Percentiles rank a stretch among this genome's conserved stretches.
Evolutionary conservation across 2,329 filamentous ascomycete genomes (phyloP).

Genomic region (Beauveria brongniartii): DNA sequence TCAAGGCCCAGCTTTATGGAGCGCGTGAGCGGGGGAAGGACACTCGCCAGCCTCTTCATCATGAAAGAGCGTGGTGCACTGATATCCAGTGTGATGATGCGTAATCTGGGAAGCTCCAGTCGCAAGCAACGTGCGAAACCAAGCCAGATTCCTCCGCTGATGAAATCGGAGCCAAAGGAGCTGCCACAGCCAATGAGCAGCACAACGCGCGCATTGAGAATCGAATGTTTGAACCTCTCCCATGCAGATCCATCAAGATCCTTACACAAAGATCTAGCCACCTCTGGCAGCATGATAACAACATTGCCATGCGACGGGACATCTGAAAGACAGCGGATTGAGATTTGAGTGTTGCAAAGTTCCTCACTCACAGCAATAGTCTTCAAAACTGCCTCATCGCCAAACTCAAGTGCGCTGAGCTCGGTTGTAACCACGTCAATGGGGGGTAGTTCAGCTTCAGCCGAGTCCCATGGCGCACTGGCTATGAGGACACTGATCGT

Average conservation of each 20-base stretch:
- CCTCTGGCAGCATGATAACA: background rate
- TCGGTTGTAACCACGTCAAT: background rate
- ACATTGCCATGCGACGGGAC: background rate
- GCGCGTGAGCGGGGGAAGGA: background rate
- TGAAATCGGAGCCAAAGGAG: background rate
- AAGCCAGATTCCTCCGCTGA: background rate
- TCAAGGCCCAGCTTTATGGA: constrained; percentile 9
- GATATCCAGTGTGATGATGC: background rate
- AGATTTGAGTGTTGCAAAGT: background rate
- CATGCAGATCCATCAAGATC: background rate
- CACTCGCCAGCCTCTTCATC: background rate
- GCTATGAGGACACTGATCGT: background rate
- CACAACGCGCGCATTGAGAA: background rate
- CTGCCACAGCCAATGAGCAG: background rate
- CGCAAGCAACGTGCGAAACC: background rate
- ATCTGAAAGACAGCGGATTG: background rate
- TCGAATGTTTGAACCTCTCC: background rate
- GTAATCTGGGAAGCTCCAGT: background rate
- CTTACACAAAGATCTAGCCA: background rate
- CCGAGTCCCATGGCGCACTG: background rate
- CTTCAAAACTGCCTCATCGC: background rate
- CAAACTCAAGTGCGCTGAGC: background rate
- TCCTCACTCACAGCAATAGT: background rate
- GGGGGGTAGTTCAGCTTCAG: background rate
- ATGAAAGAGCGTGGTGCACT: background rate